Evolutionary conservation across 345 rosid genomes (phyloP), one percentile per base, ranked within the genome.

Genomic region (Excoecaria cochinchinensis): DNA sequence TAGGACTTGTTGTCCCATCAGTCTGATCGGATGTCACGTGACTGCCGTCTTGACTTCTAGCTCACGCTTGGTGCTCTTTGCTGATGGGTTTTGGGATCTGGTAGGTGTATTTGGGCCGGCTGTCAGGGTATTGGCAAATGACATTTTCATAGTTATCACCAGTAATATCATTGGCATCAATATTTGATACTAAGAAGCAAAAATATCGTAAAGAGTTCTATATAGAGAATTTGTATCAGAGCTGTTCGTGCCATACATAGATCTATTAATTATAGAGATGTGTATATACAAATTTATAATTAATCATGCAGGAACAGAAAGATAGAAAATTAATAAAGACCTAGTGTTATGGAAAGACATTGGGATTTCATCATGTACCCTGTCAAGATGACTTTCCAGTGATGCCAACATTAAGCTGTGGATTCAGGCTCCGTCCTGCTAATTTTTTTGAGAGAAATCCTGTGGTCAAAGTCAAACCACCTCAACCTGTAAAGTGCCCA

Each of bases 241-340:
- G 55, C 39, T 73, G 7, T 73, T 73, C 17, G 66, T 78, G 15
- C 77, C 81, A 15, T 78, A 74, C n/a, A 73, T 78, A 77, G 81
- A 78, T 65, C 38, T 73, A 31, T 31, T 31, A 31, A 31, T 31
- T 31, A 31, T 31, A 31, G 2, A 31, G 31, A 31, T 31, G 31
- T 2, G 31, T 31, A 31, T 0, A 31, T 31, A 31, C 31, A 31
- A 31, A 31, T 31, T 31, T 31, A 31, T 42, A 8, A 42, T 19
- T 73, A 22, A 24, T 73, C 8, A 25, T 53, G 51, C 80, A 89
- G 85, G 82, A 63, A 87, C 70, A 78, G 91, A 42, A 52, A 21
- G 5, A 87, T 89, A 50, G 91, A 77, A 31, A 83, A 83, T n/a
- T n/a, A n/a, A n/a, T 21, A 76, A 69, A 55, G 80, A 83, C 63